Conservation (phyloP, 495 filamentous ascomycete genomes). For the Usnea hakonensis region DNA sequence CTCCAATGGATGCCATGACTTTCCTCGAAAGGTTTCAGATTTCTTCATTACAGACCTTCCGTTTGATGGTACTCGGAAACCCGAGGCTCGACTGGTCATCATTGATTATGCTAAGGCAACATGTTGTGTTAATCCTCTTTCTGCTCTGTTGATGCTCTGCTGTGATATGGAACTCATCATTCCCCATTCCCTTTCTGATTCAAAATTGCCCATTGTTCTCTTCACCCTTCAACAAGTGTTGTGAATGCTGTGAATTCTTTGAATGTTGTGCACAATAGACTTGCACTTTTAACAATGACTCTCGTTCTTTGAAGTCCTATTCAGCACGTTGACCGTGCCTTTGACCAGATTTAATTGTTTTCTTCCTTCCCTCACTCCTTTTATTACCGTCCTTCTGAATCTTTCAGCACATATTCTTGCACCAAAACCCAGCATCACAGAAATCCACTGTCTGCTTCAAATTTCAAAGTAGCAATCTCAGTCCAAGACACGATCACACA, state of each 20-base stretch:
- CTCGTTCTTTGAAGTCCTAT: conserved; percentile 7
- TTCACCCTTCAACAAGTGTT: not conserved
- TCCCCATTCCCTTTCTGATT: conserved; percentile 6
- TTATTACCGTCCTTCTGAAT: not conserved
- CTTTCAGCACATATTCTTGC: not conserved
- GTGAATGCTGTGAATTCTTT: conserved; percentile 6
- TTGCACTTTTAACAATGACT: conserved; percentile 4
- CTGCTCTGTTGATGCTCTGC: not conserved
- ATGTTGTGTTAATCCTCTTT: not conserved
- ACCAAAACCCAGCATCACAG: not conserved
- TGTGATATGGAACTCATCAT: not conserved
- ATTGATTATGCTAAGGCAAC: not conserved
- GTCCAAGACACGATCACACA: not conserved
- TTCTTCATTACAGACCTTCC: not conserved
- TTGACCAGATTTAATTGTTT: not conserved
- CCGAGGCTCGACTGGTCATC: not conserved
- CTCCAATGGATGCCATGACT: not conserved
- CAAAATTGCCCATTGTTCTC: not conserved
- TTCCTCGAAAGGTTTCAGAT: not conserved
- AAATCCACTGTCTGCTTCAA: not conserved
- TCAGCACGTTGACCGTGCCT: conserved; percentile 16
- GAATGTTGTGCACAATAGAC: not conserved
- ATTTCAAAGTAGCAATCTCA: conserved; percentile 1
- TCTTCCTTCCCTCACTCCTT: not conserved
- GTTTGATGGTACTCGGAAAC: conserved; percentile 1